Percentiles rank a stretch among this genome's conserved stretches.
Evolutionary conservation across 2,329 filamentous ascomycete genomes (phyloP).

Genomic region (Colletotrichum brevisporum): DNA sequence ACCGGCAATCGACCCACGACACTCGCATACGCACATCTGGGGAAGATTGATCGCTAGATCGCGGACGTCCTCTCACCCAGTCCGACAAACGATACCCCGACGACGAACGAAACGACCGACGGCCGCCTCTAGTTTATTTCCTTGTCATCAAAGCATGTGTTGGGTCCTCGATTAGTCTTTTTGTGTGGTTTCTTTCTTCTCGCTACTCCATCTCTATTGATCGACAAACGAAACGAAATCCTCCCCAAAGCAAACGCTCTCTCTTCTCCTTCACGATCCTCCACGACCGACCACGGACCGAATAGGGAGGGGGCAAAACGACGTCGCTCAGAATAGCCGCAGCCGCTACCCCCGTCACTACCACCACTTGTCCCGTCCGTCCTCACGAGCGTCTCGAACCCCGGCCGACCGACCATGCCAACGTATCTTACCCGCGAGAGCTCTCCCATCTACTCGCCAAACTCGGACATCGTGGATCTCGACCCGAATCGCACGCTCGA

Average conservation of each 20-base stretch:
- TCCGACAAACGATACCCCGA: constrained; percentile 30
- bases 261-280: neutral
- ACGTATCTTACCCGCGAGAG: constrained; percentile 66
- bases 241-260: neutral
- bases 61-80: constrained; percentile 1
- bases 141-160: constrained; percentile 26
- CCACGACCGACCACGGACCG: neutral
- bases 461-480: constrained; percentile 60
- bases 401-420: constrained; percentile 58
- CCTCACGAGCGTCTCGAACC: constrained; percentile 35
- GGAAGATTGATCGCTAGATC: neutral
- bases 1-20: constrained; percentile 22
- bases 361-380: constrained; percentile 15
- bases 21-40: neutral
- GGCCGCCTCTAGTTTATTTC: constrained; percentile 24
- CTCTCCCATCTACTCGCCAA: constrained; percentile 57
- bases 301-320: constrained; percentile 20
- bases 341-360: constrained; percentile 23
- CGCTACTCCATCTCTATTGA: neutral
- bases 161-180: constrained; percentile 31
- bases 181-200: neutral
- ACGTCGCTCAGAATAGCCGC: constrained; percentile 27
- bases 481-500: constrained; percentile 56
- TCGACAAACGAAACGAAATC: constrained; percentile 5
- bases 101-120: constrained; percentile 34